Evolutionary conservation across 179 eudicot genomes (phyloP).

Genomic region (Gypsophila paniculata): DNA sequence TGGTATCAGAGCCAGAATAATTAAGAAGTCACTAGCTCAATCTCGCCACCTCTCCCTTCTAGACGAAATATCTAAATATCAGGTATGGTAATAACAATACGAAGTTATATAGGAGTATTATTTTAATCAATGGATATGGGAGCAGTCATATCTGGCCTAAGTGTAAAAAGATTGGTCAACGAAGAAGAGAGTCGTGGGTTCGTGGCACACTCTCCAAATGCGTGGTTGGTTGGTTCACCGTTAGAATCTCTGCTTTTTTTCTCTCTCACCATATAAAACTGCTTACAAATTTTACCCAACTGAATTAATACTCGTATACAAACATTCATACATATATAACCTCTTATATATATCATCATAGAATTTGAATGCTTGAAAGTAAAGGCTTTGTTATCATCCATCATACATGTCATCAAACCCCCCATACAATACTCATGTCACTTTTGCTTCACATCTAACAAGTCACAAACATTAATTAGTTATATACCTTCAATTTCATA

Average conservation of each 20-base stretch:
- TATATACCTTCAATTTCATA: too few species aligned
- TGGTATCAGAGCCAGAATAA: too few species aligned
- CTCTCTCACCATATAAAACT: not conserved
- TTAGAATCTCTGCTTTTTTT: constrained; percentile 16
- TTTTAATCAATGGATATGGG: too few species aligned
- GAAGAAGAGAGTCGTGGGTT: constrained; percentile 19
- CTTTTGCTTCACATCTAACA: not conserved
- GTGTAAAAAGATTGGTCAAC: constrained; percentile 16
- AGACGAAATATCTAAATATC: too few species aligned
- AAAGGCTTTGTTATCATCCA: too few species aligned
- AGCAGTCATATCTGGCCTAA: not conserved
- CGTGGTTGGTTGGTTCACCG: constrained; percentile 24
- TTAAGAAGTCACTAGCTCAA: too few species aligned
- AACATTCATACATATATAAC: constrained; percentile 16
- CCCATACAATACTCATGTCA: not conserved
- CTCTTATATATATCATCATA: not conserved
- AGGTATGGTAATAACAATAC: too few species aligned
- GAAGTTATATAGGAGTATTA: too few species aligned
- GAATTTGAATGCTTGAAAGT: constrained; percentile 11
- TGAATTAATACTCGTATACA: too few species aligned
- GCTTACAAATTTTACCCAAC: too few species aligned
- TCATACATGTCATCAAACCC: not conserved
- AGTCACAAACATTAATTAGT: too few species aligned
- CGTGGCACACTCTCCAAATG: constrained; percentile 23
- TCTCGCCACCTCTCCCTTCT: too few species aligned